Percentiles rank a stretch among this genome's conserved stretches.
Evolutionary conservation across 257 asterid genomes (phyloP).

Genomic region (Solanum appendiculatum): DNA sequence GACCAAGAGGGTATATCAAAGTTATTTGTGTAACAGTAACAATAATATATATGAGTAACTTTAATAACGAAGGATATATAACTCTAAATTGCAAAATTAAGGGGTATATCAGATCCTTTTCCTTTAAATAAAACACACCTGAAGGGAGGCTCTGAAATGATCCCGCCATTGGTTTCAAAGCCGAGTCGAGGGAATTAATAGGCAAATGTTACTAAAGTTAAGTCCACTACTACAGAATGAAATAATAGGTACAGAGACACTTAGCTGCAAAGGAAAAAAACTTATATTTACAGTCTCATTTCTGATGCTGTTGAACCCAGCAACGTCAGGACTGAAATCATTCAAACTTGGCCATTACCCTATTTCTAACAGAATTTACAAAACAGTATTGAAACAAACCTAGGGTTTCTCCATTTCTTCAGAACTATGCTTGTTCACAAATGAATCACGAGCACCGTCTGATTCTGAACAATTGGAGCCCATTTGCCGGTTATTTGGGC

Average conservation of each 20-base stretch:
- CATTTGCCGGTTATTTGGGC: slow-evolving; percentile 24
- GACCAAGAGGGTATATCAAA: not conserved
- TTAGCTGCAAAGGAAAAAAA: not conserved
- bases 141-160: not conserved
- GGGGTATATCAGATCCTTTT: too few species aligned
- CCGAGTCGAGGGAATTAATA: not conserved
- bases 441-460: slow-evolving; percentile 20
- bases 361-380: not conserved
- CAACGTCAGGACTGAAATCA: not conserved
- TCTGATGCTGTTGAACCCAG: not conserved
- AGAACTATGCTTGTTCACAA: slow-evolving; percentile 22
- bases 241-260: not conserved
- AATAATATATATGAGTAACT: not conserved
- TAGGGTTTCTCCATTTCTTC: slow-evolving; percentile 37
- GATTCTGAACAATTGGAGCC: slow-evolving; percentile 31
- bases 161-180: not conserved
- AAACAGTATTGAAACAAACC: not conserved
- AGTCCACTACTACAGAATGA: not conserved
- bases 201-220: not conserved
- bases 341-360: not conserved
- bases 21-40: not conserved
- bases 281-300: not conserved
- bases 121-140: not conserved
- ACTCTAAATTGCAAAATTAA: not conserved
- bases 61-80: not conserved